Evolutionary conservation across 2,329 filamentous ascomycete species (phyloP).

Genomic region (Aspergillus cejpii): DNA sequence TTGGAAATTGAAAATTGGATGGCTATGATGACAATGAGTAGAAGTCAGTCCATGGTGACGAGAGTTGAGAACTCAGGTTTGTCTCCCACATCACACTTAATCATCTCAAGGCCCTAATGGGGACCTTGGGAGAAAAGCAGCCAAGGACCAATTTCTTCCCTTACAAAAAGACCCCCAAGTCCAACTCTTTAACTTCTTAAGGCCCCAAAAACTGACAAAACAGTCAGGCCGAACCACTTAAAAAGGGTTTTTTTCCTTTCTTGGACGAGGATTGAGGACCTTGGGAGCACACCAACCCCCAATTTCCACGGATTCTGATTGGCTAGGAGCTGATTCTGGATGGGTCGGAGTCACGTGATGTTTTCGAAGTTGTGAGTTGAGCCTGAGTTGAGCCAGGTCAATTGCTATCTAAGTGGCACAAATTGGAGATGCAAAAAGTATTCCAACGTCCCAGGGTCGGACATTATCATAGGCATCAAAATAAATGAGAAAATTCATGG

Average conservation of each 20-base stretch:
- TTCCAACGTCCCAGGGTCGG: no score
- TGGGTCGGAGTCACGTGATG: not conserved
- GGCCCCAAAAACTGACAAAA: conserved; percentile 15
- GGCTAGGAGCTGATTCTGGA: conserved; percentile 11
- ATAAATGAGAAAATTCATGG: no score
- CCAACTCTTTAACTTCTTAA: no score
- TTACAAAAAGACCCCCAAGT: no score
- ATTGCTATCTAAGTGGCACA: no score
- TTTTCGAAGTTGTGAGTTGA: not conserved
- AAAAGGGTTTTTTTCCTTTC: conserved; percentile 8
- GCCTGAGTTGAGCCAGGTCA: no score
- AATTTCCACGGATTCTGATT: conserved; percentile 13
- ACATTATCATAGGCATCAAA: no score
- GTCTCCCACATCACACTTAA: not conserved
- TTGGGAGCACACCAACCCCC: conserved; percentile 23
- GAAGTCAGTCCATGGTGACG: conserved; percentile 10
- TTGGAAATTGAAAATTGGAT: not conserved
- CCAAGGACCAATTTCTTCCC: conserved; percentile 16
- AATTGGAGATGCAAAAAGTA: no score
- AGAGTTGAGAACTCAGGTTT: conserved; percentile 5
- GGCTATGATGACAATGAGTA: not conserved
- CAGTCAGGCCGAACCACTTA: not conserved
- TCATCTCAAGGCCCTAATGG: conserved; percentile 14
- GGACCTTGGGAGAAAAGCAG: conserved; percentile 28
- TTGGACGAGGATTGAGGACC: no score